A percentile compares a stretch with the other conserved stretches of the same genome.
These are phyloP conservation scores for Colletotrichum endophyticum DNA, from an alignment of 2,329 filamentous ascomycete species.

Conservation along the genomic window DNA sequence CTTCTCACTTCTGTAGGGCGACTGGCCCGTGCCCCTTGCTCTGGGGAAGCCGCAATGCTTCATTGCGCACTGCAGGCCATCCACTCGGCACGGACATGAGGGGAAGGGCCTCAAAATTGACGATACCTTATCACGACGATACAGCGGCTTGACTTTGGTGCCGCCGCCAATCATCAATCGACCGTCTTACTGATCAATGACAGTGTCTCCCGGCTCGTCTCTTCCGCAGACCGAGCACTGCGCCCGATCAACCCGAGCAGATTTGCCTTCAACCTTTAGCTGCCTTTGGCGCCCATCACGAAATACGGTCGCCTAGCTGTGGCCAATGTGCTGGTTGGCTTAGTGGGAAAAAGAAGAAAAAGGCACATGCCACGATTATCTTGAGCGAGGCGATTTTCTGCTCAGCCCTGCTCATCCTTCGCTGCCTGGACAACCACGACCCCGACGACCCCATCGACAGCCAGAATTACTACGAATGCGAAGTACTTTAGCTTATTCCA, in stretches of 20 bases:
- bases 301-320: background rate
- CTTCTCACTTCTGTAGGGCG: background rate
- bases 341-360: background rate
- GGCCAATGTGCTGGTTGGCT: background rate
- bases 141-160: background rate
- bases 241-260: slow-evolving; percentile 2
- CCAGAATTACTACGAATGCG: background rate
- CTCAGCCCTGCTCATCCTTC: slow-evolving; percentile 5
- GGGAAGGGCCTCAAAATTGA: slow-evolving; percentile 3
- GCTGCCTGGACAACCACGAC: slow-evolving; percentile 7
- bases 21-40: background rate
- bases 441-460: background rate
- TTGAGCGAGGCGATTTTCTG: background rate
- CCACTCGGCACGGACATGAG: background rate
- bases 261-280: background rate
- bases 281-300: background rate
- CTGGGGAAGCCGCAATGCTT: background rate
- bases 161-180: background rate
- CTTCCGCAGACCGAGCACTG: background rate
- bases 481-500: background rate
- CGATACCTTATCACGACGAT: background rate
- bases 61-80: background rate
- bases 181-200: background rate
- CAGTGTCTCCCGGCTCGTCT: background rate
- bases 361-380: background rate